Base-by-base conservation (phyloP, 352 stramenopile species). In the Thalassiosira hispida region DNA sequence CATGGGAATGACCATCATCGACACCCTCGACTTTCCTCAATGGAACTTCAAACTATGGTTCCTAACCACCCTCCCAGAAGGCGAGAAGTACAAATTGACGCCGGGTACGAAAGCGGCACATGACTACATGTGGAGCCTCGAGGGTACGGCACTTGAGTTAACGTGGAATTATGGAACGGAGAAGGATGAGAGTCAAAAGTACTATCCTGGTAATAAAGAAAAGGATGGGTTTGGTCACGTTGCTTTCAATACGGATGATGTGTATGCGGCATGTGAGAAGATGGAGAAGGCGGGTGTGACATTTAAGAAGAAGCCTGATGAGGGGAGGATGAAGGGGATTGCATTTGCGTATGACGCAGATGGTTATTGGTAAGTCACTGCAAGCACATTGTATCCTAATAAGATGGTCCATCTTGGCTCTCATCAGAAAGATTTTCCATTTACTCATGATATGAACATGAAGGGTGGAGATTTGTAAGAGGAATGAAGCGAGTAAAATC, bases 241-340 rank as follows among this genome's bases (percentile, higher is more conserved):
- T 59, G 93, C 91, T 40, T 90, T 96, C 70, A 88, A 88, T 70
- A 87, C 88, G 6, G 84, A 94, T 55, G 93, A 97, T 89, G 93
- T 97, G 9, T 95, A 97, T 75, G 85, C 86, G 5, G 70, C 87
- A n/a, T 92, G 81, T 55, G 87, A 77, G 29, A 88, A 86, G 52
- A 82, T 97, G 29, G 92, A 96, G 74, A 79, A 81, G 49, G 81
- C 83, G 5, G 93, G 92, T 20, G 94, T 95, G 7, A 67, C 55
- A 3, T 97, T 97, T 77, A 94, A 97, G 73, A 97, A 97, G 84
- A 96, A 96, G 68, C 94, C 94, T 23, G 88, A 95, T 77, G 91
- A 95, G 75, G 92, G 88, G 51, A 79, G 77, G 46, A 97, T 97
- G 93, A 96, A 96, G 70, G 91, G 92, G 9, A 69, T 97, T 12